phyloP scores from a whole-genome alignment of 129 eudicot genomes.

The Artemisia annua region DNA sequence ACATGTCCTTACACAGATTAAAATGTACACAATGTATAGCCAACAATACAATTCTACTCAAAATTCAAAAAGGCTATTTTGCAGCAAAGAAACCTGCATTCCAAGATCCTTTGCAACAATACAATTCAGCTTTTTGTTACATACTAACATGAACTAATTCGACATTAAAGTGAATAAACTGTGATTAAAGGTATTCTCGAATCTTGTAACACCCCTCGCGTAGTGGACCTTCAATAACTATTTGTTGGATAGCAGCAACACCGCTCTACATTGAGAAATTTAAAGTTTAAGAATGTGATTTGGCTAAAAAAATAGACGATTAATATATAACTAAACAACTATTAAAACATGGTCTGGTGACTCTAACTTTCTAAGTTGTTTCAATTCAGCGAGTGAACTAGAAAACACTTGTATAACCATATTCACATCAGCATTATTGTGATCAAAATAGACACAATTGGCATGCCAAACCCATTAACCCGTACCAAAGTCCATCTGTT shows the following conservation, averaged over 20 bases:
- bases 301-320: not conserved
- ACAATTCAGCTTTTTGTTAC: not conserved
- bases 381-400: too few relatives aligned
- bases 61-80: not conserved
- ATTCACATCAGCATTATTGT: too few relatives aligned
- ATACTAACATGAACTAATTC: not conserved
- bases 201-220: conserved; percentile 86
- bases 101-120: conserved; percentile 19
- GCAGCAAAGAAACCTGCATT: not conserved
- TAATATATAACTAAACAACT: too few relatives aligned
- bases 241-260: conserved; percentile 74
- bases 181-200: conserved; percentile 77
- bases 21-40: conserved; percentile 6
- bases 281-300: conserved; percentile 2
- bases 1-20: not conserved
- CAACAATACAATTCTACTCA: not conserved
- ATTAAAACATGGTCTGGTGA: too few relatives aligned
- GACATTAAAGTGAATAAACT: conserved; percentile 69
- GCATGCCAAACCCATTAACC: too few relatives aligned
- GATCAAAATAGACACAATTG: too few relatives aligned
- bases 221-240: conserved; percentile 91
- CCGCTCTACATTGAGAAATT: conserved; percentile 58
- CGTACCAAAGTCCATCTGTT: too few relatives aligned
- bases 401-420: too few relatives aligned
- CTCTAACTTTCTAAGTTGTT: too few relatives aligned